Evolutionary conservation across 371 early-diverging fungal genomes (phyloP).

Genomic region (Mortierella sp.): DNA sequence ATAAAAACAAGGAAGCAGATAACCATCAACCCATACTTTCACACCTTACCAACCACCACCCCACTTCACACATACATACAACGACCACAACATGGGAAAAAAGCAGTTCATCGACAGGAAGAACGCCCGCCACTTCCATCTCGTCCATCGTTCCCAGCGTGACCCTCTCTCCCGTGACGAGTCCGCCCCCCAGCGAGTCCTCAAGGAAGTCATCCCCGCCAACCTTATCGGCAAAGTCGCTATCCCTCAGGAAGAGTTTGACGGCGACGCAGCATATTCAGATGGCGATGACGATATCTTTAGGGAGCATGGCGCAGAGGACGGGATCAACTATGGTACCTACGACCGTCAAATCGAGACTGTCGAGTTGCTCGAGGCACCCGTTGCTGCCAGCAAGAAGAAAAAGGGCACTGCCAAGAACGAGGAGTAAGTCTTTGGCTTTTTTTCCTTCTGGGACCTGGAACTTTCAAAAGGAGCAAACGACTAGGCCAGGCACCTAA

Average conservation of each 20-base stretch:
- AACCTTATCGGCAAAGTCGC: slow-evolving; percentile 74
- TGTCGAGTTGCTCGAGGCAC: slow-evolving; percentile 48
- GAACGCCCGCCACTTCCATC: slow-evolving; percentile 85
- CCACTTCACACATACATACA: background rate
- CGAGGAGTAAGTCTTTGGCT: slow-evolving; percentile 32
- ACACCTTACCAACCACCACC: background rate
- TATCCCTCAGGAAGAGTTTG: slow-evolving; percentile 36
- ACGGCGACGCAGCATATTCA: slow-evolving; percentile 35
- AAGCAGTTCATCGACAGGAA: slow-evolving; percentile 92
- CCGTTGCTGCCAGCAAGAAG: slow-evolving; percentile 25
- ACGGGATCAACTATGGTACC: slow-evolving; percentile 55
- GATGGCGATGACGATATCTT: slow-evolving; percentile 48
- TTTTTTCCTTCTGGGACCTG: background rate
- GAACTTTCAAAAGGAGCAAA: background rate
- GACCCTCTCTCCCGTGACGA: slow-evolving; percentile 92
- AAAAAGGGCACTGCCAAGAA: slow-evolving; percentile 24
- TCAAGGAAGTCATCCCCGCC: slow-evolving; percentile 80
- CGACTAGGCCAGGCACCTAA: background rate
- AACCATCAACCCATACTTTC: background rate
- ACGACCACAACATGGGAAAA: slow-evolving; percentile 69
- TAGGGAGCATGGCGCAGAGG: slow-evolving; percentile 27
- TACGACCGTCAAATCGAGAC: slow-evolving; percentile 44
- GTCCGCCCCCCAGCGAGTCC: slow-evolving; percentile 84
- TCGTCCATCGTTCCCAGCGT: slow-evolving; percentile 96
- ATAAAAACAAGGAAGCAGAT: background rate